A percentile compares a stretch with the other conserved stretches of the same genome.
These are phyloP conservation scores for Paradendryphiella salina DNA, from an alignment of 2,329 filamentous ascomycete species.

Conservation along the genomic window DNA sequence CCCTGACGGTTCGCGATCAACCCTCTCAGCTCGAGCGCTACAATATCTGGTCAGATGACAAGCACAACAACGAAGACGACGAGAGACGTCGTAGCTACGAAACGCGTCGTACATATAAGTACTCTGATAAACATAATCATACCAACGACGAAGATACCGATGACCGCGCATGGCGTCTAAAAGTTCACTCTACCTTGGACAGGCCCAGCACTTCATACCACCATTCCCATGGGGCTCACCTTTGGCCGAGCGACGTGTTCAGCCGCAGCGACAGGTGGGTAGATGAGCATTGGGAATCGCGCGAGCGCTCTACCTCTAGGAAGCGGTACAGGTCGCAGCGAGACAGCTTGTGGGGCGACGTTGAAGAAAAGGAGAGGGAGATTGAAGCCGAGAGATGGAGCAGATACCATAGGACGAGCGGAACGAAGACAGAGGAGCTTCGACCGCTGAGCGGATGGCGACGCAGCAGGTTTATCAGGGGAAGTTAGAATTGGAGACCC, in stretches of 20 bases:
- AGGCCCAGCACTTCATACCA: constrained; percentile 24
- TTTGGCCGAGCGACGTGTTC: constrained; percentile 28
- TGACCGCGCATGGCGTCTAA: constrained; percentile 30
- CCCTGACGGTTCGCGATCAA: constrained; percentile 32
- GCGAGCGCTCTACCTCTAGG: constrained; percentile 22
- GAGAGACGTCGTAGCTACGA: constrained; percentile 9
- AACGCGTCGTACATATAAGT: constrained; percentile 9
- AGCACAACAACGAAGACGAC: constrained; percentile 10
- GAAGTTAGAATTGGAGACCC: background rate
- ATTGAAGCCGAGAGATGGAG: constrained; percentile 30
- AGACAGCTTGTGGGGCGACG: constrained; percentile 19
- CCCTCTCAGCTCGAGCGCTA: constrained; percentile 40
- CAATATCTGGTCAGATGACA: constrained; percentile 35
- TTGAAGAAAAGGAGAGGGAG: constrained; percentile 19
- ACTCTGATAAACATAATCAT: constrained; percentile 9
- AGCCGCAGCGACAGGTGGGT: constrained; percentile 32
- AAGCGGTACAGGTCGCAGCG: constrained; percentile 7
- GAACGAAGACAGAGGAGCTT: constrained; percentile 38
- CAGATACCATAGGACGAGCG: constrained; percentile 31
- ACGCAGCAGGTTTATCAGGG: constrained; percentile 10
- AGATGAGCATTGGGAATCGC: constrained; percentile 33
- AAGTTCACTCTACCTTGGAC: constrained; percentile 26
- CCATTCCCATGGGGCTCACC: constrained; percentile 11
- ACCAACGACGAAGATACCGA: constrained; percentile 19
- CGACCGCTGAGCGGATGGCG: constrained; percentile 35